These are phyloP conservation scores for Agarophyton chilense DNA, from an alignment of 23 red algal genomes.

Conservation along the genomic window DNA sequence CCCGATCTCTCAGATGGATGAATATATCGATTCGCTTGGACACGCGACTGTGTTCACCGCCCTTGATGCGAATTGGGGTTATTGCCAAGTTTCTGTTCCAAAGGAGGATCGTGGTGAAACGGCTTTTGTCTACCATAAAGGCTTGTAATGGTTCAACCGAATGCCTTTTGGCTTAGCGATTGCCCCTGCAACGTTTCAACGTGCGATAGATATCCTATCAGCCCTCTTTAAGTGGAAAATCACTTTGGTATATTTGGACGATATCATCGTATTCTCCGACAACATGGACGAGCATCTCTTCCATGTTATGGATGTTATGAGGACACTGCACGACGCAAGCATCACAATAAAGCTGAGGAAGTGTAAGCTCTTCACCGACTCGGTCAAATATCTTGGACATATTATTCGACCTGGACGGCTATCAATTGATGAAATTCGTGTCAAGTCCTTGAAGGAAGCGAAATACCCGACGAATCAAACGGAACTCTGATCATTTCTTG, in stretches of 20 bases:
- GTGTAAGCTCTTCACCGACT: no score
- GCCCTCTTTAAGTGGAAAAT: not conserved
- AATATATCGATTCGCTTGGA: no score
- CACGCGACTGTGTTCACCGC: no score
- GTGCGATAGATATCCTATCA: no score
- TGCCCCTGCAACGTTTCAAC: not conserved
- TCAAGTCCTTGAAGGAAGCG: not conserved
- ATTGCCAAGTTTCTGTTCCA: no score
- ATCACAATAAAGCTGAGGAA: not conserved
- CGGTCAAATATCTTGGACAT: not conserved
- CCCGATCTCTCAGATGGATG: no score
- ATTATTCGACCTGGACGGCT: not conserved
- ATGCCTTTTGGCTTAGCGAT: not conserved
- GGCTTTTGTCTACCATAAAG: not conserved
- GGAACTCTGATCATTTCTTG: not conserved
- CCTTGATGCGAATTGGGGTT: no score
- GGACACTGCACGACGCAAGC: not conserved
- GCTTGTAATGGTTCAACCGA: not conserved
- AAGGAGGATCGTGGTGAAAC: no score
- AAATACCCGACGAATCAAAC: no score
- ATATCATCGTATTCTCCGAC: not conserved
- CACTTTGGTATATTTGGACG: not conserved
- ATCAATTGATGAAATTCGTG: not conserved
- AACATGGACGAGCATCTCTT: no score
- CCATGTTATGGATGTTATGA: not conserved